Conservation (phyloP, 2,329 filamentous ascomycete genomes). For the Alternaria atra region DNA sequence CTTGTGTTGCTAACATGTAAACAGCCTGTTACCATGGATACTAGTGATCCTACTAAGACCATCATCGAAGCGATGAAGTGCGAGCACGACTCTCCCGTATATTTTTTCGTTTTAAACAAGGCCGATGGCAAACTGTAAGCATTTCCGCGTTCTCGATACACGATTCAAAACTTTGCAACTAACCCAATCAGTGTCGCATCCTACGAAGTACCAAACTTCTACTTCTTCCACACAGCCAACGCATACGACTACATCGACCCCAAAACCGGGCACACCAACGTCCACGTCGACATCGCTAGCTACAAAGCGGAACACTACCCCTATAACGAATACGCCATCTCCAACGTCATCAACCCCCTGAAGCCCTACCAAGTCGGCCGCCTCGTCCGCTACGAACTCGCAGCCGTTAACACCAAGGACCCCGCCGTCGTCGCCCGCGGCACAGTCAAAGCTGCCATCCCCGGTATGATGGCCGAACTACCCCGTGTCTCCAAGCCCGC, state of each 20-base stretch:
- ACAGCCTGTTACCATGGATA: not conserved
- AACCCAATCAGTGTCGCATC: not conserved
- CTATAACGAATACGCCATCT: not conserved
- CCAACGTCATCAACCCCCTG: not conserved
- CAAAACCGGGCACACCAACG: not conserved
- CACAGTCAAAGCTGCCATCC: not conserved
- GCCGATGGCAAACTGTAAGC: not conserved
- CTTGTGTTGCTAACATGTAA: not conserved
- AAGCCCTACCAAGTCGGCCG: not conserved
- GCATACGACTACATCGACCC: slow-evolving; percentile 3
- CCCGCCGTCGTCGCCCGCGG: not conserved
- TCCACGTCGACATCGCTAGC: slow-evolving; percentile 1
- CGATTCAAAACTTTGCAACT: not conserved
- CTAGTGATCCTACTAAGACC: not conserved
- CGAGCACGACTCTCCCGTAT: not conserved
- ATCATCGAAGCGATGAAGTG: not conserved
- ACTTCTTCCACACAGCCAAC: slow-evolving; percentile 3
- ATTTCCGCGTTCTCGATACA: not conserved
- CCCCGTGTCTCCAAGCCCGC: not conserved
- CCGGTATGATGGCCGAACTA: not conserved
- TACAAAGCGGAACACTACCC: slow-evolving; percentile 1
- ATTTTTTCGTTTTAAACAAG: not conserved
- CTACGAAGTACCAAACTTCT: not conserved
- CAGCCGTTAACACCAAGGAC: not conserved
- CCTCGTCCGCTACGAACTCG: slow-evolving; percentile 1